These are phyloP conservation scores for Sordariomycetes sp. DNA, from an alignment of 2,329 filamentous ascomycete species.

Conservation along the genomic window DNA sequence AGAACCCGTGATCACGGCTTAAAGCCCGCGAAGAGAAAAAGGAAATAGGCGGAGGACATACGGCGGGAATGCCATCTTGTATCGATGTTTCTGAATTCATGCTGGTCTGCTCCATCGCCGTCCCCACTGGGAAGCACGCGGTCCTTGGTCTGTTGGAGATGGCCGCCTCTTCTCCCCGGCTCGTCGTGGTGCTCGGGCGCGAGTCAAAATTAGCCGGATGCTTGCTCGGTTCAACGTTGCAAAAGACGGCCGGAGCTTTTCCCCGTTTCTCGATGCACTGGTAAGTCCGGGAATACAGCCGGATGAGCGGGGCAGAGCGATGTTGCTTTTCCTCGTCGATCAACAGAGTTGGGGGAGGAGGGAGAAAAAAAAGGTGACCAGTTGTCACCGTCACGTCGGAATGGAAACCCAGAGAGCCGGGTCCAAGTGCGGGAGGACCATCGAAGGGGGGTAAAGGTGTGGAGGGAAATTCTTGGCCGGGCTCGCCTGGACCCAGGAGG, in stretches of 20 bases:
- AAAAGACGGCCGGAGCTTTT: no score
- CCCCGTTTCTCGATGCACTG: no score
- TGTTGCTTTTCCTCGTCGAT: background rate
- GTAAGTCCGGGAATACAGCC: no score
- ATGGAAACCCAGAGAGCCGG: no score
- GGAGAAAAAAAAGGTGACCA: background rate
- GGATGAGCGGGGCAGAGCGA: no score
- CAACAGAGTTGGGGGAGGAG: background rate
- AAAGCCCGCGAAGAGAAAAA: background rate
- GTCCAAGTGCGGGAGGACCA: no score
- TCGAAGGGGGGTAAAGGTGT: background rate
- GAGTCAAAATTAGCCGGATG: background rate
- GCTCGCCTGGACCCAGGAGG: background rate
- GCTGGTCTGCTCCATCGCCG: background rate
- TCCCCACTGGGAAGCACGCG: background rate
- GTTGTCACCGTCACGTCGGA: no score
- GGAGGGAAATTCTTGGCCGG: background rate
- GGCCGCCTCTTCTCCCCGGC: no score
- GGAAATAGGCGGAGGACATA: background rate
- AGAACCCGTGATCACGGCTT: background rate
- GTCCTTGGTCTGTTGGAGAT: no score
- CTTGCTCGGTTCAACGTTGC: no score
- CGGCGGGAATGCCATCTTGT: background rate
- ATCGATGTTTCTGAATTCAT: background rate
- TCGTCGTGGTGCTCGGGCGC: background rate